Evolutionary conservation across 1,284 basidiomycete genomes (phyloP), one percentile per base, ranked within the genome.

Genomic region (Lentinula novae-zelandiae): DNA sequence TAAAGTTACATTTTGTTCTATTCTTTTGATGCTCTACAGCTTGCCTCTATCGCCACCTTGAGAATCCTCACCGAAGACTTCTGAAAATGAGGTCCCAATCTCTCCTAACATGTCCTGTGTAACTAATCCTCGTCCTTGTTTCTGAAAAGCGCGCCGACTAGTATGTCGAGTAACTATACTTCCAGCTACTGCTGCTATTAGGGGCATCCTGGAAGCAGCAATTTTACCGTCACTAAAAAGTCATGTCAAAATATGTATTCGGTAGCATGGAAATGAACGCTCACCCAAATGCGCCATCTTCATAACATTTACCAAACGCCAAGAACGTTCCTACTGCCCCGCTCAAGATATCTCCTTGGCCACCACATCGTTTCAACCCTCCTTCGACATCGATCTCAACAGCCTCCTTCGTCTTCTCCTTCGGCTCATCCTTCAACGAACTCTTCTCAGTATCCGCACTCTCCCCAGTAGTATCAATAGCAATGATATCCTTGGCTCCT

Each of bases 301-400:
- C 91, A 72, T 92, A 98, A 68, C 92, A 94, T 72, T 91, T 91
- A 2, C 91, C 93, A 96, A 96, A 99, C 1, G 95, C 95, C 63
- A 98, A 79, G 71, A 97, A 86, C 0, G 94, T 86, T 0, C 95
- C 96, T 6, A 95, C 88, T 42, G 83, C 82, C 5, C 96, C 96
- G 66, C 89, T 91, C 57, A 99, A 74, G 52, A 99, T 87, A 73
- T 99, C 96, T 0, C 96, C 96, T 72, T 98, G 96, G 1, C 96
- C 96, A 20, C 96, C 96, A 67, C 95, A 96, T 57, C 96, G 81
- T 76, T 97, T 97, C 65, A 95, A 71, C 1, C 95, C 94, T 2
- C 96, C 96, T 59, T 84, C 76, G 0, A 81, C 76, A 64, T 92
- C 87, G 34, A 92, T 84, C 62, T 82, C 80, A 10, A 94, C 72